phyloP scores from a whole-genome alignment of 495 filamentous ascomycete genomes.

The Penicillium coffeae region DNA sequence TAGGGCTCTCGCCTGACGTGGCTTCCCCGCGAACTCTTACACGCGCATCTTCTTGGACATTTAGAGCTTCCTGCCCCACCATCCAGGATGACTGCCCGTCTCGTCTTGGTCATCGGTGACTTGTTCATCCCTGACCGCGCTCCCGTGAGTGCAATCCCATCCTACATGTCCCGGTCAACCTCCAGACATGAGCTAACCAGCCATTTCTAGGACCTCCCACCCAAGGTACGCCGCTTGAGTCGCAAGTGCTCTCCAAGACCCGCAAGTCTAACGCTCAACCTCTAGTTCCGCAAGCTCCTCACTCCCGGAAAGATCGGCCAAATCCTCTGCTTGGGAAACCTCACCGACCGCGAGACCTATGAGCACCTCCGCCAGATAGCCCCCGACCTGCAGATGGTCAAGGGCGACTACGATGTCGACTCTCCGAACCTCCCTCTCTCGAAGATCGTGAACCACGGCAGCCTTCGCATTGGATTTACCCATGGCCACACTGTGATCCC shows the following conservation, averaged over 20 bases:
- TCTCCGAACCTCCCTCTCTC: conserved; percentile 85
- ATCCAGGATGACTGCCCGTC: conserved; percentile 66
- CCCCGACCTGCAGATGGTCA: conserved; percentile 92
- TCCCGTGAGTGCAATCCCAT: conserved; percentile 48
- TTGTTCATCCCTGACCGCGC: conserved; percentile 97
- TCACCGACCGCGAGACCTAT: conserved; percentile 91
- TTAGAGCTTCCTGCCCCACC: conserved; percentile 18
- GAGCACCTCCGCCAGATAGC: conserved; percentile 89
- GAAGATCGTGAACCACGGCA: conserved; percentile 92
- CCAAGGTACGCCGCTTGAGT: conserved; percentile 62
- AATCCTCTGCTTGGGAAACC: conserved; percentile 94
- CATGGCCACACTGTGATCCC: conserved; percentile 95
- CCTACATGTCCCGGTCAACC: too few species aligned
- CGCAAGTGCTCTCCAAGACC: too few species aligned
- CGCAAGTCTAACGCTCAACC: neutral
- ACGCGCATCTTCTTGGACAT: conserved; percentile 5
- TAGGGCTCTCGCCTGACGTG: conserved; percentile 34
- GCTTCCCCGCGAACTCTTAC: conserved; percentile 37
- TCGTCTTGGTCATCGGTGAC: conserved; percentile 92
- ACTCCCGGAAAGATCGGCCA: conserved; percentile 97
- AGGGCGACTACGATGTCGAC: conserved; percentile 90
- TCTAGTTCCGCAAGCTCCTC: conserved; percentile 95
- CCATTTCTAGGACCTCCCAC: conserved; percentile 69
- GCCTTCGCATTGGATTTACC: conserved; percentile 89
- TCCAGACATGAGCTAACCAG: conserved; percentile 28